Percentiles rank a stretch among this genome's conserved stretches.
These are phyloP conservation scores for Collybiopsis luxurians DNA, from an alignment of 768 basidiomycete genomes.

Conservation along the genomic window DNA sequence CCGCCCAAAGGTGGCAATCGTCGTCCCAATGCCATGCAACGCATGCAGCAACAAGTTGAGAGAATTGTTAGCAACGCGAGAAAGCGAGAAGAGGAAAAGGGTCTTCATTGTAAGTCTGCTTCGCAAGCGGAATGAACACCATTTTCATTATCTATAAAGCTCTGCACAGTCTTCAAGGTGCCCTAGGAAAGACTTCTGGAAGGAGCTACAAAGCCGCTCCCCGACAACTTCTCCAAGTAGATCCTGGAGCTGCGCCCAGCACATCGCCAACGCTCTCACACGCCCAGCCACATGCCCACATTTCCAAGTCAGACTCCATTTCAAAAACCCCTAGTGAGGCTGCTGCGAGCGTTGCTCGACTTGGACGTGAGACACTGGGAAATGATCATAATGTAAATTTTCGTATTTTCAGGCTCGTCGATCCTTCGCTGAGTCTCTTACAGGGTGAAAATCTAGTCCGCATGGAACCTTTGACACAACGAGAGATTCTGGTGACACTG, in stretches of 20 bases:
- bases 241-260: slow-evolving; percentile 37
- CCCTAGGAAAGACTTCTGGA: slow-evolving; percentile 91
- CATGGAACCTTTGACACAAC: slow-evolving; percentile 73
- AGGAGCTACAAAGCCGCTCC: slow-evolving; percentile 96
- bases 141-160: slow-evolving; percentile 34
- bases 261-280: slow-evolving; percentile 44
- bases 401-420: not conserved
- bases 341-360: slow-evolving; percentile 70
- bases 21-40: slow-evolving; percentile 83
- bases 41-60: slow-evolving; percentile 95
- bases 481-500: slow-evolving; percentile 74
- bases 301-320: slow-evolving; percentile 49
- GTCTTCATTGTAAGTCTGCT: slow-evolving; percentile 45
- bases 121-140: not conserved
- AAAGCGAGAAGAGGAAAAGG: slow-evolving; percentile 83
- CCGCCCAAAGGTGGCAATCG: slow-evolving; percentile 65
- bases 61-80: slow-evolving; percentile 91
- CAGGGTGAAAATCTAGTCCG: slow-evolving; percentile 63
- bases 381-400: slow-evolving; percentile 50
- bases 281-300: slow-evolving; percentile 43
- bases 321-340: slow-evolving; percentile 48
- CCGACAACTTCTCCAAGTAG: slow-evolving; percentile 90
- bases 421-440: too few relatives aligned
- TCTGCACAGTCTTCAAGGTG: slow-evolving; percentile 81
- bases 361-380: slow-evolving; percentile 72